Evolutionary conservation across 805 yeast genomes (phyloP).

Genomic region (Cyberlindnera sargentensis): DNA sequence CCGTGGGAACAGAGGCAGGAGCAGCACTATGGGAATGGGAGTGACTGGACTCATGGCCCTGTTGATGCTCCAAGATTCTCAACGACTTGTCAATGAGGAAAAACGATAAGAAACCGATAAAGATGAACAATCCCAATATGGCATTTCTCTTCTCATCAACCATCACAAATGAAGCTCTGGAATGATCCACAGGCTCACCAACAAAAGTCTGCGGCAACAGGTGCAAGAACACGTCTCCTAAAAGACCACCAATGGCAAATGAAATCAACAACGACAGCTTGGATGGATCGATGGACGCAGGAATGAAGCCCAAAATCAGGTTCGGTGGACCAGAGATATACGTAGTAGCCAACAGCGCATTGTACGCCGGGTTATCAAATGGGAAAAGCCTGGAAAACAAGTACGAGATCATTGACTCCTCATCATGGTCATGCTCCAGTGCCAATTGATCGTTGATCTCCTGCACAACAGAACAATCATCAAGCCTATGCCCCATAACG

Average conservation of each 20-base stretch:
- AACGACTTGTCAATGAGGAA: slow-evolving; percentile 55
- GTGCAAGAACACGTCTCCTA: slow-evolving; percentile 72
- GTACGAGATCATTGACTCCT: slow-evolving; percentile 27
- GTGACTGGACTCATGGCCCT: slow-evolving; percentile 19
- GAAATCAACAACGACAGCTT: slow-evolving; percentile 49
- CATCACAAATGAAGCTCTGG: slow-evolving; percentile 35
- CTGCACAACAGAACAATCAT: slow-evolving; percentile 33
- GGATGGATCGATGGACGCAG: slow-evolving; percentile 46
- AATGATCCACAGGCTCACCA: slow-evolving; percentile 40
- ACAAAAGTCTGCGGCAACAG: slow-evolving; percentile 61
- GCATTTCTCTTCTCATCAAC: slow-evolving; percentile 46
- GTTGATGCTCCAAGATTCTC: slow-evolving; percentile 39
- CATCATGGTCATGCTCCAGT: slow-evolving; percentile 18
- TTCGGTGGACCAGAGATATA: slow-evolving; percentile 63
- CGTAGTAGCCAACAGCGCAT: slow-evolving; percentile 56
- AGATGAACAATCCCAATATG: slow-evolving; percentile 46
- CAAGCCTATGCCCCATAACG: slow-evolving; percentile 24
- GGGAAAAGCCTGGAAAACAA: slow-evolving; percentile 40
- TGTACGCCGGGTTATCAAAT: slow-evolving; percentile 48
- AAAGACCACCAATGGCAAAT: slow-evolving; percentile 69
- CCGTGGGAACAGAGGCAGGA: slow-evolving; percentile 5
- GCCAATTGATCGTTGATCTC: slow-evolving; percentile 30
- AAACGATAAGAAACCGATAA: slow-evolving; percentile 54
- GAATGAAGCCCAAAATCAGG: slow-evolving; percentile 46
- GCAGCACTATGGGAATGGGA: slow-evolving; percentile 32